These are phyloP conservation scores for Leonotis leonurus DNA, from an alignment of 257 asterid species.

Conservation along the genomic window DNA sequence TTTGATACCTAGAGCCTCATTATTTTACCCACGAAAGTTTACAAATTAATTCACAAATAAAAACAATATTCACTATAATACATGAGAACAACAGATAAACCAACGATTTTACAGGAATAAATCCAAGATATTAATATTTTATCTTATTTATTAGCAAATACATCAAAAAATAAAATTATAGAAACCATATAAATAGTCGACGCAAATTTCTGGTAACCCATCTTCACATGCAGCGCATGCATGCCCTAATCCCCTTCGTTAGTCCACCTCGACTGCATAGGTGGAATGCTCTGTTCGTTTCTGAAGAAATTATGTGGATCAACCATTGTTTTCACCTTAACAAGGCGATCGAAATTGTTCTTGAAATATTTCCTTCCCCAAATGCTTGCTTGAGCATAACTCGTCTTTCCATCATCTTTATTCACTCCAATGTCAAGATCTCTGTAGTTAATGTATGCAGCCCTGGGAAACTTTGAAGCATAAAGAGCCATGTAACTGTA, in stretches of 20 bases:
- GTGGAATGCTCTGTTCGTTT: neutral
- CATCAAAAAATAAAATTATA: neutral
- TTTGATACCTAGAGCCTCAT: no score
- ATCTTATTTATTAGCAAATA: neutral
- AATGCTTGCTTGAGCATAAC: neutral
- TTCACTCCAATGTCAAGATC: conserved; percentile 11
- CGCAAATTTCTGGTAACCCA: no score
- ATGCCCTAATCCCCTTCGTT: neutral
- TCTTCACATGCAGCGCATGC: no score
- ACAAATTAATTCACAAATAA: no score
- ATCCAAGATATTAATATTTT: no score
- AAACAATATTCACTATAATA: no score
- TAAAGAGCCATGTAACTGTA: conserved; percentile 7
- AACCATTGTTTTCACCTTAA: conserved; percentile 1
- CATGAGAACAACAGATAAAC: neutral
- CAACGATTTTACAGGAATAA: no score
- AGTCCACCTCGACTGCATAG: neutral
- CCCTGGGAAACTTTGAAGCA: neutral
- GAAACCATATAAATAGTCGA: neutral
- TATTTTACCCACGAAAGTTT: no score
- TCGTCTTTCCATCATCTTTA: neutral
- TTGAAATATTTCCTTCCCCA: conserved; percentile 7
- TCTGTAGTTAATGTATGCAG: conserved; percentile 1
- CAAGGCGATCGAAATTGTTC: conserved; percentile 2
- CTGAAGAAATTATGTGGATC: neutral